Conservation (phyloP, 2,329 filamentous ascomycete genomes). For the Fusarium napiforme region DNA sequence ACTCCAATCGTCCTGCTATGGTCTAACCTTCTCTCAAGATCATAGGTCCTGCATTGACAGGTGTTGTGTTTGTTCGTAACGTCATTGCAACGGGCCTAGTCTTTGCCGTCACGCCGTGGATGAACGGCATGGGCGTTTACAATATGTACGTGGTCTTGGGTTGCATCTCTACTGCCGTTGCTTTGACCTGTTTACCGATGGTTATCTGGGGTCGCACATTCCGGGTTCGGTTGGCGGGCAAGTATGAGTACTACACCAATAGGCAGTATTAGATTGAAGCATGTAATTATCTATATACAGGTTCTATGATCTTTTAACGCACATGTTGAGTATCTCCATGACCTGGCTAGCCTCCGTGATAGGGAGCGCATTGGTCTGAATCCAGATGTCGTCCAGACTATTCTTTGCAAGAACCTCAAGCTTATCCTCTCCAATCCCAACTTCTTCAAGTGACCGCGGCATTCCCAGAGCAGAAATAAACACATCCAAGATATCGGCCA, state of each 20-base stretch:
- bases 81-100: slow-evolving; percentile 24
- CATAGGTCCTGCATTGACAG: slow-evolving; percentile 26
- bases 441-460: slow-evolving; percentile 63
- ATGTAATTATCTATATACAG: too few species aligned
- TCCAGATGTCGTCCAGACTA: slow-evolving; percentile 62
- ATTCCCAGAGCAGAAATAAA: slow-evolving; percentile 63
- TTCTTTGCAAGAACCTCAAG: slow-evolving; percentile 60
- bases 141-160: slow-evolving; percentile 30
- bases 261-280: slow-evolving; percentile 5
- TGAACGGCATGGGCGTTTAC: slow-evolving; percentile 26
- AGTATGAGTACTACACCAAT: slow-evolving; percentile 18
- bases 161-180: slow-evolving; percentile 16
- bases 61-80: slow-evolving; percentile 31
- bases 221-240: slow-evolving; percentile 16
- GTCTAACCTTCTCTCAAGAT: neutral
- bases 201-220: slow-evolving; percentile 29
- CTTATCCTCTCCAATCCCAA: slow-evolving; percentile 60
- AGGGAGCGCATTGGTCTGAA: slow-evolving; percentile 61
- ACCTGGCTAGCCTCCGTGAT: slow-evolving; percentile 60
- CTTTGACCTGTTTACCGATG: slow-evolving; percentile 25
- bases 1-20: accelerated
- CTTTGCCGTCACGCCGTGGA: slow-evolving; percentile 28
- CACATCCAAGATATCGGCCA: slow-evolving; percentile 63
- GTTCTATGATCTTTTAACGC: neutral
- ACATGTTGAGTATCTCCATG: slow-evolving; percentile 61